Evolutionary conservation across 805 yeast species (phyloP).

Genomic region (Spathaspora gorwiae): DNA sequence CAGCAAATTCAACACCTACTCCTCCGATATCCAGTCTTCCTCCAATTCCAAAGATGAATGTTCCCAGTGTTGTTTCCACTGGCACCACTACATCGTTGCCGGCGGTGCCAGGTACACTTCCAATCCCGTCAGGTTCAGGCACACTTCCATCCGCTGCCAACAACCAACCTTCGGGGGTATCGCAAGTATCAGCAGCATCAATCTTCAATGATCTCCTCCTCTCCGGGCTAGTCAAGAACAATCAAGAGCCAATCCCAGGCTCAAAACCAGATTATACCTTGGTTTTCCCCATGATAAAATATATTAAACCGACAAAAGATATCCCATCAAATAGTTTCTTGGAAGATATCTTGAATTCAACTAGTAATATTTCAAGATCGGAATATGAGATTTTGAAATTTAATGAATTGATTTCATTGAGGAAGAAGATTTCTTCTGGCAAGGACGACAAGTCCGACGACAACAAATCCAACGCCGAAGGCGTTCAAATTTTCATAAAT

Average conservation of each 20-base stretch:
- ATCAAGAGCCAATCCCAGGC: conserved; percentile 38
- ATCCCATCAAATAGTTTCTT: conserved; percentile 16
- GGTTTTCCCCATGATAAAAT: conserved; percentile 29
- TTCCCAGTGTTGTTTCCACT: conserved; percentile 11
- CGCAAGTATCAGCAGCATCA: conserved; percentile 11
- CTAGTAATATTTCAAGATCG: conserved; percentile 16
- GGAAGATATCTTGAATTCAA: conserved; percentile 18
- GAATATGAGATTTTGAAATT: conserved; percentile 33
- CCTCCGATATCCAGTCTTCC: conserved; percentile 2
- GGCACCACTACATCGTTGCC: conserved; percentile 7
- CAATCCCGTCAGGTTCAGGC: not conserved
- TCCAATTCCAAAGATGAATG: not conserved
- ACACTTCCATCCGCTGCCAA: not conserved
- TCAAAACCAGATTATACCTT: conserved; percentile 30
- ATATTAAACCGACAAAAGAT: conserved; percentile 12
- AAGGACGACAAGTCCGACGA: no score
- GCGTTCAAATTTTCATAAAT: conserved; percentile 35
- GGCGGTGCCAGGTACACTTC: not conserved
- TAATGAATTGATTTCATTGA: conserved; percentile 25
- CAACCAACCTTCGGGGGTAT: not conserved
- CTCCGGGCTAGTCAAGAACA: conserved; percentile 36
- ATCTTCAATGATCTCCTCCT: conserved; percentile 32
- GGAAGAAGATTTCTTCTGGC: conserved; percentile 12
- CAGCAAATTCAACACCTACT: conserved; percentile 7
- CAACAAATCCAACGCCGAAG: no score